These are phyloP conservation scores for Avena atlantica DNA, from an alignment of 176 grass and related monocot genomes.

Conservation along the genomic window DNA sequence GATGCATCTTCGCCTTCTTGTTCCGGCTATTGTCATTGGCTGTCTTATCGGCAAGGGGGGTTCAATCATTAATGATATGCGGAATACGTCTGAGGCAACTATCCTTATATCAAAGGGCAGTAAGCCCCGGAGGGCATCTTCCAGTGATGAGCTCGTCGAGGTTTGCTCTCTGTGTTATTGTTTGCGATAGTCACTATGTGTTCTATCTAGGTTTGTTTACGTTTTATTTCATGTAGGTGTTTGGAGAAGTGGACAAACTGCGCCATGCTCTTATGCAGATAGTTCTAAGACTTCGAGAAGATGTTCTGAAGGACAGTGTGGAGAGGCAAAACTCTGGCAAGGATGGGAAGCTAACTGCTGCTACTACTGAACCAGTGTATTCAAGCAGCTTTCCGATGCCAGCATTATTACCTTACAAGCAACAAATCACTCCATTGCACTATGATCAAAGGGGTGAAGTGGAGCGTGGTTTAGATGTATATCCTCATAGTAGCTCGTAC, in stretches of 20 bases:
- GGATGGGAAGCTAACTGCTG: slow-evolving; percentile 57
- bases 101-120: slow-evolving; percentile 91
- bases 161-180: slow-evolving; percentile 45
- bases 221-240: slow-evolving; percentile 57
- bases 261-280: slow-evolving; percentile 93
- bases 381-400: slow-evolving; percentile 58
- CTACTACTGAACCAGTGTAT: slow-evolving; percentile 65
- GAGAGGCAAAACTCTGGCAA: slow-evolving; percentile 66
- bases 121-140: slow-evolving; percentile 71
- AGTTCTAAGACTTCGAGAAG: slow-evolving; percentile 90
- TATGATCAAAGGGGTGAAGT: slow-evolving; percentile 79
- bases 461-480: slow-evolving; percentile 61
- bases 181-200: slow-evolving; percentile 13
- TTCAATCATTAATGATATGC: slow-evolving; percentile 91
- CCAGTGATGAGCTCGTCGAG: slow-evolving; percentile 88
- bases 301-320: slow-evolving; percentile 84
- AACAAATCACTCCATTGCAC: slow-evolving; percentile 48
- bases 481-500: slow-evolving; percentile 63
- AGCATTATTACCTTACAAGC: slow-evolving; percentile 60
- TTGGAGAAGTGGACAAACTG: slow-evolving; percentile 78
- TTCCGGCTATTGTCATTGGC: slow-evolving; percentile 77
- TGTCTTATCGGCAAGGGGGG: slow-evolving; percentile 98
- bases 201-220: slow-evolving; percentile 8
- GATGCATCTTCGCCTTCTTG: slow-evolving; percentile 81
- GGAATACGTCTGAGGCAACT: slow-evolving; percentile 79